Base-by-base conservation (phyloP, 371 early-diverging fungal species). In the Apophysomyces ossiformis region DNA sequence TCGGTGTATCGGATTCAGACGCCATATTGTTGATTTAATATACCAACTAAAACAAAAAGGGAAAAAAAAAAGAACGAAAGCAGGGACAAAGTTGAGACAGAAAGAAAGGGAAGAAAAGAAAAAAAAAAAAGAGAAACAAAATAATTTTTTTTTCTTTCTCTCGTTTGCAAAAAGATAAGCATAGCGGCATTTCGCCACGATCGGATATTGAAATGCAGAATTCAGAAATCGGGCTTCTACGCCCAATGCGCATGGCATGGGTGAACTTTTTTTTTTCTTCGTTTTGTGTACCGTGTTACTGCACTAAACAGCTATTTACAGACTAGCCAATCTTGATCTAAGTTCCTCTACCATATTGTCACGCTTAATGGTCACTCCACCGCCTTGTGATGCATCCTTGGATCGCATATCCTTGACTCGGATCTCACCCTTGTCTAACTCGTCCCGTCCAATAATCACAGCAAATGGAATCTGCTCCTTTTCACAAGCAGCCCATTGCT, bases 371-470 rank as follows among this genome's bases (percentile, higher is more conserved):
- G 75, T 68, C 4, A 78, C 59, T 16, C 92, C 93, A 57, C 83
- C 83, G 16, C 78, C 79, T 74, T 88, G 87, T 21, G 77, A 69
- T 65, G 76, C 73, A 69, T 81, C 83, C 74, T 89, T 90, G n/a
- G 69, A 67, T 41, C 79, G 72, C 94, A 93, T 93, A 64, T 91
- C 89, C 84, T 97, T 96, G 64, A 99, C 84, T 75, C 90, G 89
- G 38, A 97, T 92, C 45, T 87, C 66, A 8, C 91, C 91, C 32
- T 83, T 75, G 16, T 82, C 86, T 26, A 97, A 57, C 78, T 97
- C 98, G 63, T 91, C 89, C 35, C 82, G 72, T 37, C 97, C 97
- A 41, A 98, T 82, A 66, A 97, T 93, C 35, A 98, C 91, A 0
- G 91, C 92, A 60, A 90, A 86, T 0, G 98, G 98, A 58, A 99